Evolutionary conservation across 768 basidiomycete genomes (phyloP).

Genomic region (Russula compacta): DNA sequence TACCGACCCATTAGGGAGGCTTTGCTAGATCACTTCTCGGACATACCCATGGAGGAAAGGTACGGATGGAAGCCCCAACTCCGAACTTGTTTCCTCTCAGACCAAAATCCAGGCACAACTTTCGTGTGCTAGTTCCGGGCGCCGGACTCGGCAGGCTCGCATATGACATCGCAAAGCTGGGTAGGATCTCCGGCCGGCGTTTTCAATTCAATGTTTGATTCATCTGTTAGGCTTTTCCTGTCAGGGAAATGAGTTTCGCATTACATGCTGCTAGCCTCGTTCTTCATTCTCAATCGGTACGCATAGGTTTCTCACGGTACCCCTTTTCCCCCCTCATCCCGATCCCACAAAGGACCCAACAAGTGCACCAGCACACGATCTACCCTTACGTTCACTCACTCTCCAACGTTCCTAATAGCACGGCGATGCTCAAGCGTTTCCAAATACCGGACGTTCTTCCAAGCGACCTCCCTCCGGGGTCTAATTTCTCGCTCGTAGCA

Average conservation of each 20-base stretch:
- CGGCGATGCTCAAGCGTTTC: conserved; percentile 56
- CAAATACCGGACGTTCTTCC: conserved; percentile 81
- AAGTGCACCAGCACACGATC: conserved; percentile 60
- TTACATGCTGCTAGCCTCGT: conserved; percentile 87
- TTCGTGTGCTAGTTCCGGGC: conserved; percentile 82
- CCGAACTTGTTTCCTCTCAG: background rate
- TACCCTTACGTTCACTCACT: conserved; percentile 91
- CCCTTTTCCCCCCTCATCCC: background rate
- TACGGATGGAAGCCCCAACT: conserved; percentile 3
- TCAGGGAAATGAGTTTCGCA: conserved; percentile 96
- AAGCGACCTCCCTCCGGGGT: conserved; percentile 51
- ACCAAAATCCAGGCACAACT: conserved; percentile 33
- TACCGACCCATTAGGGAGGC: conserved; percentile 80
- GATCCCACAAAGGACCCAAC: conserved; percentile 41
- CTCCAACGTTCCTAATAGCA: conserved; percentile 60
- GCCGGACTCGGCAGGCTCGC: conserved; percentile 84
- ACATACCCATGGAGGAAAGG: conserved; percentile 50
- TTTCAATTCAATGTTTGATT: background rate
- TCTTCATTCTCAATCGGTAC: conserved; percentile 80
- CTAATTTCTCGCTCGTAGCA: conserved; percentile 78
- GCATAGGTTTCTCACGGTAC: conserved; percentile 13
- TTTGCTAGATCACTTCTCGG: conserved; percentile 51
- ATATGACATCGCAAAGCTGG: conserved; percentile 77
- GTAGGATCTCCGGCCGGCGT: conserved; percentile 31
- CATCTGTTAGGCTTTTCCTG: conserved; percentile 63